These are phyloP conservation scores for Glutinoglossum americanum DNA, from an alignment of 495 filamentous ascomycete genomes.

Conservation along the genomic window DNA sequence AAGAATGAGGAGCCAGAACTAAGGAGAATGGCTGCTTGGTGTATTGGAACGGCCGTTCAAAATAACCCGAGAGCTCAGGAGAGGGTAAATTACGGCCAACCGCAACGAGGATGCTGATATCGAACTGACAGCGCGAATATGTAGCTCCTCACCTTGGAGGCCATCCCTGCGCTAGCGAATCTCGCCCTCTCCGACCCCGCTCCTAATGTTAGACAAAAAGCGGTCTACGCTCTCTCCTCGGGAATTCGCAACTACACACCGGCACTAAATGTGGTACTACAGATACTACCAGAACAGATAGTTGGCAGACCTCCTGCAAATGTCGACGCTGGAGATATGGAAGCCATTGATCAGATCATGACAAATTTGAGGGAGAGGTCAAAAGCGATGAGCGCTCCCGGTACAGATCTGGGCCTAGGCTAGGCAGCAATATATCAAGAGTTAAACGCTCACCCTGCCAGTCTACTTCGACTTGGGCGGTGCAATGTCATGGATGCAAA, in stretches of 20 bases:
- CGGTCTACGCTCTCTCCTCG: constrained; percentile 66
- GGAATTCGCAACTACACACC: constrained; percentile 74
- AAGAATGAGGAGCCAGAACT: constrained; percentile 45
- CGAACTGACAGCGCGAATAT: neutral
- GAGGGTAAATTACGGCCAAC: constrained; percentile 21
- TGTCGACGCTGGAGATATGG: constrained; percentile 66
- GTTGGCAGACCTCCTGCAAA: constrained; percentile 16
- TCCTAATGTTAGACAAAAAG: constrained; percentile 57
- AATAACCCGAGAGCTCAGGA: constrained; percentile 78
- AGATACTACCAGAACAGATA: constrained; percentile 41
- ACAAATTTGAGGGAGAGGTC: constrained; percentile 36
- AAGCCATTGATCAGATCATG: constrained; percentile 54
- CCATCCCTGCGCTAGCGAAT: constrained; percentile 41
- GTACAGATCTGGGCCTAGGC: neutral
- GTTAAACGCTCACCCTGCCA: neutral
- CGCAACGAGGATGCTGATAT: neutral
- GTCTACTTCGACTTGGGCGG: neutral
- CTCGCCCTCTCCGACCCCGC: constrained; percentile 38
- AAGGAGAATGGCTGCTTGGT: constrained; percentile 72
- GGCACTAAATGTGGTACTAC: constrained; percentile 36
- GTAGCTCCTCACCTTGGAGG: constrained; percentile 45
- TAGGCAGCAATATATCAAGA: neutral
- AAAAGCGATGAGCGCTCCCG: neutral
- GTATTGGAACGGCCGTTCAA: constrained; percentile 81
- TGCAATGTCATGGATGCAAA: neutral